Evolutionary conservation across 352 stramenopile genomes (phyloP), one percentile per base, ranked within the genome.

Genomic region (Pelagophyceae sp.): DNA sequence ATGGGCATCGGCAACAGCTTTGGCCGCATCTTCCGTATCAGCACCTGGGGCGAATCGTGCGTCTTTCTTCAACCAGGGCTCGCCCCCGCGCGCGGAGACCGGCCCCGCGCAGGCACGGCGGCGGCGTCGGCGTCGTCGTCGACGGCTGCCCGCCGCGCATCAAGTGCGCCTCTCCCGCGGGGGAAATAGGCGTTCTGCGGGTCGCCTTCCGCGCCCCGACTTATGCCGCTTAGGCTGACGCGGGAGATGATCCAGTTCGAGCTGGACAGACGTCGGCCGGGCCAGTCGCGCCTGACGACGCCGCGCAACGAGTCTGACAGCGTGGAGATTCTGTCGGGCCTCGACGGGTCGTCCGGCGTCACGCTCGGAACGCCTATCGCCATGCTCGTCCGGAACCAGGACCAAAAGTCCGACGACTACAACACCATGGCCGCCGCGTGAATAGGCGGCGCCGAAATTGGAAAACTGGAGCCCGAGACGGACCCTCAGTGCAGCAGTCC

Each of bases 251-350:
- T 99, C 76, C 96, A 99, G 86, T 87, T 90, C 60, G 95, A 99
- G 86, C 90, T 99, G 72, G 97, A 97, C 83, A 89, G 95, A 60
- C 89, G 96, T 67, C 92, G 95, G 71, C 96, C 96, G 0, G 96
- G 95, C 6, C 96, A 99, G 86, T 98, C 91, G 80, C 92, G 96
- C 72, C 94, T 99, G 80, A 99, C 96, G 69, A 99, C 96, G 29
- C 96, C 96, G 35, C 89, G 96, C 45, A 96, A 98, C 80, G 96
- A 99, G 85, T 96, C 93, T 75, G 96, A 99, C 85, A 76, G 85
- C 45, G 95, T 98, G 54, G 95, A 96, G 81, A 98, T 99, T 80
- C 88, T 98, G 80, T 97, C 91, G 76, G 96, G 96, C 61, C 78
- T 95, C 76, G 90, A 94, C 70, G 76, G 79, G 38, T 80, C 87